These are phyloP conservation scores for Chlorella vulgaris DNA, from an alignment of 139 green algal genomes.

Conservation along the genomic window DNA sequence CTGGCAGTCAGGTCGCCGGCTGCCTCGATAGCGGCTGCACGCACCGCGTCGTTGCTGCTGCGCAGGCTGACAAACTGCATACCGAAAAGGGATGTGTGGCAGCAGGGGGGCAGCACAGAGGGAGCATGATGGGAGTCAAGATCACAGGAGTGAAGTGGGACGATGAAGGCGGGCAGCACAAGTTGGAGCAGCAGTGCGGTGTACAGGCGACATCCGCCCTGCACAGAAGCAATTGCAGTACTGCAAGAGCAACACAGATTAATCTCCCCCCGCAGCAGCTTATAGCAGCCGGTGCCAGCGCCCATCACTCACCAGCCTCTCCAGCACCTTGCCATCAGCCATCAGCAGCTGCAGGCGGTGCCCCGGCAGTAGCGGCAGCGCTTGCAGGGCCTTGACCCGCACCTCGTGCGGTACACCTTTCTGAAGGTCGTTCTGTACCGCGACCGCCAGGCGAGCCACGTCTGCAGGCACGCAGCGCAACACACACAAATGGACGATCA, in stretches of 20 bases:
- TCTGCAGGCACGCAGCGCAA: conserved; percentile 6
- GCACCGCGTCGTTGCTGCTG: conserved; percentile 27
- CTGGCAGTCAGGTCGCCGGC: conserved; percentile 3
- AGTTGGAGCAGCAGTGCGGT: no score
- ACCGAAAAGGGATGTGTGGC: no score
- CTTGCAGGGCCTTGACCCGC: conserved; percentile 28
- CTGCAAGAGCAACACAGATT: no score
- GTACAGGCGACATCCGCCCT: no score
- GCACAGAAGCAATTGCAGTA: no score
- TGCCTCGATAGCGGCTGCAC: conserved; percentile 18
- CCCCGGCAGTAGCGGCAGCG: conserved; percentile 32
- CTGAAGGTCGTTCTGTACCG: conserved; percentile 30
- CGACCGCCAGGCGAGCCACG: conserved; percentile 16
- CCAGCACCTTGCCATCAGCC: not conserved
- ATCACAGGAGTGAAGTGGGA: no score
- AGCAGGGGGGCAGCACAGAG: not conserved
- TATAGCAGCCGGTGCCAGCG: no score
- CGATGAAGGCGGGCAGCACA: no score
- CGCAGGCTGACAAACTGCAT: conserved; percentile 15
- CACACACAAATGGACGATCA: no score
- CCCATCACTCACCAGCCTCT: conserved; percentile 31
- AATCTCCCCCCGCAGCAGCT: no score
- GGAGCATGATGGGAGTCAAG: not conserved
- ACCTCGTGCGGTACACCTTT: conserved; percentile 10
- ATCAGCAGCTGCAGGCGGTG: conserved; percentile 38